Percentiles rank a stretch among this genome's conserved stretches.
phyloP scores from a whole-genome alignment of 176 grass and related monocot species.

The Triticum urartu region DNA sequence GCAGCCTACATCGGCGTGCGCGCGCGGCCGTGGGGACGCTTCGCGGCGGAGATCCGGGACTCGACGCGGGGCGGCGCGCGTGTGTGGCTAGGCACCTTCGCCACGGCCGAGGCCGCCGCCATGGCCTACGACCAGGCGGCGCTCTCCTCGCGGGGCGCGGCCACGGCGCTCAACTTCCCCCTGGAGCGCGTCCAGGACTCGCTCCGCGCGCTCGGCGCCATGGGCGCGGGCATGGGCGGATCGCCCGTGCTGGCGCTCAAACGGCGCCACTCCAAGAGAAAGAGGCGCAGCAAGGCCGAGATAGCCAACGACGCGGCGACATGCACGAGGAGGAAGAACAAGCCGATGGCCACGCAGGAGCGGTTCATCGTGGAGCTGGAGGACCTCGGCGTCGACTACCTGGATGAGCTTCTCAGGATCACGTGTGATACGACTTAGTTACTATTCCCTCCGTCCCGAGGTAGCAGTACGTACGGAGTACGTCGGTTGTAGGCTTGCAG shows the following conservation, averaged over 20 bases:
- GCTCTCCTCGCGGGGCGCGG: neutral
- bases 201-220: neutral
- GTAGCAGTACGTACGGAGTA: no score
- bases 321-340: neutral
- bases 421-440: no score
- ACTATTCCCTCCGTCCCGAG: no score
- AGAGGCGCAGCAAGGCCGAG: neutral
- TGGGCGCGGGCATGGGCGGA: rapidly evolving
- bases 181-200: neutral
- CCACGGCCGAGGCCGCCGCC: slow-evolving; percentile 73
- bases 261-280: neutral
- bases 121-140: neutral
- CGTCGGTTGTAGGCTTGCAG: no score
- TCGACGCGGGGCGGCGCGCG: slow-evolving; percentile 41
- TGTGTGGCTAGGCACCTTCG: slow-evolving; percentile 86
- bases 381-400: neutral
- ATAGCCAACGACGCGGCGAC: neutral
- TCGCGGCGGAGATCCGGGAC: slow-evolving; percentile 9
- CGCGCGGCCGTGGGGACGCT: neutral
- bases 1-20: neutral
- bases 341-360: no score
- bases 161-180: slow-evolving; percentile 1
- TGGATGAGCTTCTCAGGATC: neutral
- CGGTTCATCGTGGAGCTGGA: slow-evolving; percentile 3
- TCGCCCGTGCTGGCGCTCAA: neutral